Percentiles rank a stretch among this genome's conserved stretches.
These are phyloP conservation scores for Cladosporium phlei DNA, from an alignment of 2,329 filamentous ascomycete species.

Conservation along the genomic window DNA sequence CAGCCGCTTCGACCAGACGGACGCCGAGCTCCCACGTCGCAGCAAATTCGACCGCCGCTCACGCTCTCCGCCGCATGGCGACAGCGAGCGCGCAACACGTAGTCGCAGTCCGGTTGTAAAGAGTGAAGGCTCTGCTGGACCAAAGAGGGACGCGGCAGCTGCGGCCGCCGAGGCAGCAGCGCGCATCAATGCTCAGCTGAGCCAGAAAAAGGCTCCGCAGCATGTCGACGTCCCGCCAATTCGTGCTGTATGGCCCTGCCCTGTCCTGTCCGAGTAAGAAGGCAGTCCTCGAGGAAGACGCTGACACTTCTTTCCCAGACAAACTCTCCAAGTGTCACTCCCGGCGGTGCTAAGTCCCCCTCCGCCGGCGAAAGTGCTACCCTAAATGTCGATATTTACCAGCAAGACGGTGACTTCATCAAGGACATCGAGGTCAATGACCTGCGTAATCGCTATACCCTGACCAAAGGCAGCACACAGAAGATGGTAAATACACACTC, in stretches of 20 bases:
- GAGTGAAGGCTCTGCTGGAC: conserved; percentile 48
- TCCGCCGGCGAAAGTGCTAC: conserved; percentile 42
- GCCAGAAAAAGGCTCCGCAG: conserved; percentile 74
- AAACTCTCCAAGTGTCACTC: conserved; percentile 37
- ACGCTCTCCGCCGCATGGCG: conserved; percentile 66
- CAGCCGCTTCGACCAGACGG: conserved; percentile 90
- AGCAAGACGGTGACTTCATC: conserved; percentile 95
- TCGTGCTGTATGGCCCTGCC: conserved; percentile 30
- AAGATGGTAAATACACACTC: conserved; percentile 94
- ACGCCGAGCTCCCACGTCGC: conserved; percentile 64
- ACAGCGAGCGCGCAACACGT: conserved; percentile 60
- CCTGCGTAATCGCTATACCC: conserved; percentile 88
- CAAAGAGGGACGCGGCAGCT: conserved; percentile 38
- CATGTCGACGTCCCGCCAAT: conserved; percentile 86
- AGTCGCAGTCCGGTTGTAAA: conserved; percentile 72
- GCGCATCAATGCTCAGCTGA: conserved; percentile 45
- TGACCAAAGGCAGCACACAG: conserved; percentile 95
- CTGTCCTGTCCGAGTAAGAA: no score
- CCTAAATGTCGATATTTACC: conserved; percentile 84
- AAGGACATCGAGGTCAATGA: conserved; percentile 99
- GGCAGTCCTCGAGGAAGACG: background rate
- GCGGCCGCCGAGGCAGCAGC: conserved; percentile 76
- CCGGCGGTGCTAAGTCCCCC: conserved; percentile 51
- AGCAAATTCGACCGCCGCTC: conserved; percentile 92
- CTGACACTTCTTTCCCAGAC: conserved; percentile 19